These are phyloP conservation scores for Clonostachys byssicola DNA, from an alignment of 2,329 filamentous ascomycete species.

Conservation along the genomic window DNA sequence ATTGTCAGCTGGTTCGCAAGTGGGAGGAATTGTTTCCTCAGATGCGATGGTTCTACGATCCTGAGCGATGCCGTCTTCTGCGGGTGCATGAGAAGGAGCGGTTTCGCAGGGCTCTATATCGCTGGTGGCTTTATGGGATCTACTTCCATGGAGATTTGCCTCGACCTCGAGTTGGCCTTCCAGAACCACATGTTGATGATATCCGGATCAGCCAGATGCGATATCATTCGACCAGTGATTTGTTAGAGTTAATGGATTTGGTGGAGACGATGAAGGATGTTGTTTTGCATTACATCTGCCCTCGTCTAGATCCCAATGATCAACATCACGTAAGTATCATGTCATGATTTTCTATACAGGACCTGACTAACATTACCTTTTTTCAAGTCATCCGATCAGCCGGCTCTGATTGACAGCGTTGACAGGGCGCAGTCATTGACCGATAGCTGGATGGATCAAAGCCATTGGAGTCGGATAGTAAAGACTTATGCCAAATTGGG, in stretches of 20 bases:
- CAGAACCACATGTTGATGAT: slow-evolving; percentile 31
- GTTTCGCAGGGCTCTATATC: slow-evolving; percentile 44
- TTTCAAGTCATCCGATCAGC: slow-evolving; percentile 9
- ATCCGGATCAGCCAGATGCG: slow-evolving; percentile 37
- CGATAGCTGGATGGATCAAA: slow-evolving; percentile 27
- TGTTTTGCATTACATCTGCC: slow-evolving; percentile 39
- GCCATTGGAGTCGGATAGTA: slow-evolving; percentile 30
- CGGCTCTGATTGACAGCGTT: slow-evolving; percentile 12
- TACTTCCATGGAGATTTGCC: slow-evolving; percentile 44
- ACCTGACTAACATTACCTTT: slow-evolving; percentile 3
- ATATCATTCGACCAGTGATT: slow-evolving; percentile 33
- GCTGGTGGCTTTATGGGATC: slow-evolving; percentile 50
- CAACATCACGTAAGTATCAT: slow-evolving; percentile 22
- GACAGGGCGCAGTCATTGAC: slow-evolving; percentile 22
- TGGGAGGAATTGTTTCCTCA: slow-evolving; percentile 36
- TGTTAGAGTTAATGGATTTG: slow-evolving; percentile 40
- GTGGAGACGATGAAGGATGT: slow-evolving; percentile 38
- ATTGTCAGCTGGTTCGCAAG: slow-evolving; percentile 26
- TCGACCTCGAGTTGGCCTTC: slow-evolving; percentile 26
- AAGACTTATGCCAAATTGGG: slow-evolving; percentile 44
- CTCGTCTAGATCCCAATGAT: slow-evolving; percentile 32
- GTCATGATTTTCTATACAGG: background rate
- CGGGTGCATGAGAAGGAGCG: slow-evolving; percentile 34
- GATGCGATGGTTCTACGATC: slow-evolving; percentile 40
- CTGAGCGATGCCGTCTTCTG: slow-evolving; percentile 39